Percentiles rank a stretch among this genome's conserved stretches.
Conservation (phyloP, 208 protist genomes). For the Acanthamoeba rhysodes region DNA sequence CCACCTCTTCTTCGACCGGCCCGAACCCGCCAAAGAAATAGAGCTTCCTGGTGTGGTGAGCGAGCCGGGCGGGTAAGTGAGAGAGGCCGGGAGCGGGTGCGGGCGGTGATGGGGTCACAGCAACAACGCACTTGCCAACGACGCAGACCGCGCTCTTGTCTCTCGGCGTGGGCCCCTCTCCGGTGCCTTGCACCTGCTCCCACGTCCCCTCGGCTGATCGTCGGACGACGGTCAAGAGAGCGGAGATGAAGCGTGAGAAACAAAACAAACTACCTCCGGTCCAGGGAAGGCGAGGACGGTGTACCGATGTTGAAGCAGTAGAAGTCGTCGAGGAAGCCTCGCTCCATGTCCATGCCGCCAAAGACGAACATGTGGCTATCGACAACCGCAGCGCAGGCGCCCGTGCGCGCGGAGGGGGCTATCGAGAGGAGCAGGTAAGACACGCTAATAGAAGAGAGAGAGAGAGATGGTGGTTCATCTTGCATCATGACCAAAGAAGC, state of each 20-base stretch:
- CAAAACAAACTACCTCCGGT: too few species aligned
- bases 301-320: conserved; percentile 9
- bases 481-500: too few species aligned
- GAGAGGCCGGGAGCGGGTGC: background rate
- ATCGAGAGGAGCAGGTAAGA: background rate
- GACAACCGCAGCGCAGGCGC: background rate
- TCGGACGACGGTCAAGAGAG: background rate
- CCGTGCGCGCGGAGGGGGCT: conserved; percentile 10
- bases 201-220: background rate
- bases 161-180: background rate
- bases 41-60: background rate
- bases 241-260: background rate
- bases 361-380: conserved; percentile 26
- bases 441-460: background rate
- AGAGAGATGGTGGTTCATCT: too few species aligned
- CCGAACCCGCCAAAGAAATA: conserved; percentile 47
- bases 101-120: background rate
- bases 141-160: conserved; percentile 13
- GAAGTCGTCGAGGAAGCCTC: conserved; percentile 15
- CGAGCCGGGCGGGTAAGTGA: background rate
- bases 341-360: conserved; percentile 59
- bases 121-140: conserved; percentile 13
- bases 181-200: background rate
- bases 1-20: background rate
- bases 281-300: too few species aligned